Evolutionary conservation across 495 filamentous ascomycete genomes (phyloP).

Genomic region (Trichoderma erinaceum): DNA sequence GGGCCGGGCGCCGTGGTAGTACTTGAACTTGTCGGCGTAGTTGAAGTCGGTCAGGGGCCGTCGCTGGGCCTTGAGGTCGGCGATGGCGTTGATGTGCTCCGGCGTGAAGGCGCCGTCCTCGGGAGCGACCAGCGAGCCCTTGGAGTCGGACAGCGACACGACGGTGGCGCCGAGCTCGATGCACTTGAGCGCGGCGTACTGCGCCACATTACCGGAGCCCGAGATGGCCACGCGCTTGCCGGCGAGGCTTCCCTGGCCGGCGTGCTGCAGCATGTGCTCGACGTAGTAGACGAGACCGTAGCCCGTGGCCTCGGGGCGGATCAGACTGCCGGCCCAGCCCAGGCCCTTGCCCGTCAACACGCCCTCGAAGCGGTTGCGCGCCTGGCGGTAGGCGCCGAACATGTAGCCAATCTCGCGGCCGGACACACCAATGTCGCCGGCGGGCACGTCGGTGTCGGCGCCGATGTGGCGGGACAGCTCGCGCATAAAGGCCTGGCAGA

Average conservation of each 20-base stretch:
- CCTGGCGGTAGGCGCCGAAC: conserved; percentile 90
- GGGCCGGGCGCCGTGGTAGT: conserved; percentile 80
- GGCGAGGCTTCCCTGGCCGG: conserved; percentile 76
- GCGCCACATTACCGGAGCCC: conserved; percentile 95
- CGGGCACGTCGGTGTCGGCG: conserved; percentile 90
- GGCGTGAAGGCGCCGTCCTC: conserved; percentile 62
- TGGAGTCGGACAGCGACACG: conserved; percentile 89
- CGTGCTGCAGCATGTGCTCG: conserved; percentile 90
- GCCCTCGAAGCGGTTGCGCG: conserved; percentile 87
- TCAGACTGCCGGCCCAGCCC: conserved; percentile 87
- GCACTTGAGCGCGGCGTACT: conserved; percentile 94
- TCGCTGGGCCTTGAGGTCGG: conserved; percentile 78
- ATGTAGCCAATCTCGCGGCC: conserved; percentile 88
- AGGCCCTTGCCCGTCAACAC: conserved; percentile 93
- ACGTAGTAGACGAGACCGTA: conserved; percentile 98
- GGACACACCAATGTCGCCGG: conserved; percentile 90
- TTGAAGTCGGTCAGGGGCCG: conserved; percentile 64
- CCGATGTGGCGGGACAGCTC: conserved; percentile 94
- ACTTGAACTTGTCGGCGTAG: conserved; percentile 55
- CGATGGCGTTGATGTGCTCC: conserved; percentile 71
- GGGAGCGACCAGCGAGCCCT: conserved; percentile 70
- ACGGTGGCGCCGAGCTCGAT: conserved; percentile 93
- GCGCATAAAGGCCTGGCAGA: conserved; percentile 95
- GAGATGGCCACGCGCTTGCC: conserved; percentile 96
- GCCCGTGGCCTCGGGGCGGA: conserved; percentile 94